Base-by-base conservation (phyloP, 2,329 filamentous ascomycete species). In the Fusarium sp. region DNA sequence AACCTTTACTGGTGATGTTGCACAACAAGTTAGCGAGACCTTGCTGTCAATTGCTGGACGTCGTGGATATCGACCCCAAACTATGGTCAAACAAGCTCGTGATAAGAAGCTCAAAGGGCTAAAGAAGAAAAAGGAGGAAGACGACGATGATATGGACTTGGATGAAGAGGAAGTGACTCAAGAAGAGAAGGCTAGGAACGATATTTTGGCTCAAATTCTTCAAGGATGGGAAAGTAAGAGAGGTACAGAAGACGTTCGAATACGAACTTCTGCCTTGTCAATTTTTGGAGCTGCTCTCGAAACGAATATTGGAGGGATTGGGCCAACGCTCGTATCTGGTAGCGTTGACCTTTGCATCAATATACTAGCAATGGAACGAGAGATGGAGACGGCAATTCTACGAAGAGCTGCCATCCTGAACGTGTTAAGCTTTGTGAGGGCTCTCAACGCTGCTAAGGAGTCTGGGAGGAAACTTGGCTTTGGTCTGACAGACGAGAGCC, bases 241-340 rank as follows among this genome's bases (percentile, higher is more conserved):
- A 20, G 91, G 90, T 1, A 86, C 86, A 65, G 92, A 94, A 78
- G 92, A 94, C 76, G 83, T 93, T 17, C 86, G 92, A 7, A 87
- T 94, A 72, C 88, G 92, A 2, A 83, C 91, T 18, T 93, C 92
- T 27, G 90, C 92, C 7, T 79, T 94, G 11, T 92, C 91, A 8
- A 86, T 94, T 50, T 83, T 94, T 46, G 87, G 88, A 1, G 81
- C 82, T 3, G 85, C 85, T 0, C 79, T 93, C 31, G 91, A 93
- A 77, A 87, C 85, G 3, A 91, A 90, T 71, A 81, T 91, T 7
- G 80, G 82, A 3, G 89, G 89, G 0, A 79, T 91, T 31, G 87
- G 88, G 2, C 78, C 88, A 1, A 78, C 81, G 11, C 74, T 90
- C 20, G 84, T 89, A 17, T 86, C 87, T 14, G 84, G 84, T 4